A percentile compares a stretch with the other conserved stretches of the same genome.
These are phyloP conservation scores for Massariosphaeria phaeospora DNA, from an alignment of 495 filamentous ascomycete genomes.

Conservation along the genomic window DNA sequence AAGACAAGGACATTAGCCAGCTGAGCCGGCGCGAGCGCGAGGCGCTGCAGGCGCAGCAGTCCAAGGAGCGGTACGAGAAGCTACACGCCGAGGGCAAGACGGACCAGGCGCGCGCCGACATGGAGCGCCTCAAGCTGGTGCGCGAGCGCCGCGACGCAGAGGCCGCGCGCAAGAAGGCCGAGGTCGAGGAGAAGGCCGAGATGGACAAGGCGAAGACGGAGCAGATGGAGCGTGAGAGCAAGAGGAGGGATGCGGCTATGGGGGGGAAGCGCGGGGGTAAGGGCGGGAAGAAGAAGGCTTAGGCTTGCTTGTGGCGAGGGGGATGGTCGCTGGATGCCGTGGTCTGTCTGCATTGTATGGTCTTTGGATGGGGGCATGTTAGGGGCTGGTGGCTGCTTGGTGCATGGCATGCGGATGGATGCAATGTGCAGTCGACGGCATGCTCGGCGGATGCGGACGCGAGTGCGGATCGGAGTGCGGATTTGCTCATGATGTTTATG, in stretches of 20 bases:
- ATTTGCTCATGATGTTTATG: too few relatives aligned
- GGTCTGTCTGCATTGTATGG: neutral
- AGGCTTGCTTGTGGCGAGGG: neutral
- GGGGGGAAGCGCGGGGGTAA: slow-evolving; percentile 32
- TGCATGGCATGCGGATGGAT: slow-evolving; percentile 17
- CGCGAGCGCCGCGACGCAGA: slow-evolving; percentile 83
- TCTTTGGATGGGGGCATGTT: neutral
- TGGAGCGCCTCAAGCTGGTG: slow-evolving; percentile 75
- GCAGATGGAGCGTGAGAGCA: slow-evolving; percentile 38
- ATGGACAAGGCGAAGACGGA: slow-evolving; percentile 42
- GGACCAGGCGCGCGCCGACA: slow-evolving; percentile 89
- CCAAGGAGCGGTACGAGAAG: slow-evolving; percentile 87
- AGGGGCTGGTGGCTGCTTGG: neutral
- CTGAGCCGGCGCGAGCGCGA: slow-evolving; percentile 81
- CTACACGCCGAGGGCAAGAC: slow-evolving; percentile 94
- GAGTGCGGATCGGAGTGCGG: neutral
- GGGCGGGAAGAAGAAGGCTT: slow-evolving; percentile 34
- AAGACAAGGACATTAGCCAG: slow-evolving; percentile 46
- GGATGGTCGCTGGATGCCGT: neutral
- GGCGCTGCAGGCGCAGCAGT: slow-evolving; percentile 79
- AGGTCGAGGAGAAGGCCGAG: slow-evolving; percentile 43
- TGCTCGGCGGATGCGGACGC: neutral
- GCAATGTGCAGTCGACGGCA: neutral
- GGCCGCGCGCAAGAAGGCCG: slow-evolving; percentile 68
- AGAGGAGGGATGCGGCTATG: slow-evolving; percentile 37